Percentiles rank a stretch among this genome's conserved stretches.
Evolutionary conservation across 805 yeast species (phyloP).

Genomic region (Schwanniomyces pseudopolymorphus): DNA sequence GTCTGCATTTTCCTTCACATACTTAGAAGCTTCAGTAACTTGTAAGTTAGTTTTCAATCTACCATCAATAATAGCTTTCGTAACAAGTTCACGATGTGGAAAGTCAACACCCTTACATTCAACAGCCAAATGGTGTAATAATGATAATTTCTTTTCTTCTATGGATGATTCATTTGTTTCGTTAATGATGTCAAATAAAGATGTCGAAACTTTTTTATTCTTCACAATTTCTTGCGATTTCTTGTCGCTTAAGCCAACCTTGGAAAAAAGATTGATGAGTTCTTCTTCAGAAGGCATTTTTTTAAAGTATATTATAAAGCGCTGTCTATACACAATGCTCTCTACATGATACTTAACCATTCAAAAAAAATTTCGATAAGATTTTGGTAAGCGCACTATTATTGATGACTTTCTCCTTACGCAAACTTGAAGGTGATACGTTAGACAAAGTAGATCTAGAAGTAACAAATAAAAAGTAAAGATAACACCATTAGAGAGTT

Average conservation of each 20-base stretch:
- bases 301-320: neutral
- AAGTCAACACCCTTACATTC: constrained; percentile 60
- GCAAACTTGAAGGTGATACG: neutral
- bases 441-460: too few species aligned
- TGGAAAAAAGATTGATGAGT: constrained; percentile 34
- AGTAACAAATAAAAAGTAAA: too few species aligned
- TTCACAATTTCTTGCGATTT: constrained; percentile 79
- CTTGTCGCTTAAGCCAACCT: constrained; percentile 67
- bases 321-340: neutral
- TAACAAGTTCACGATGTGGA: constrained; percentile 50
- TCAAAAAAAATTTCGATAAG: neutral
- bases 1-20: constrained; percentile 53
- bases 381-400: neutral
- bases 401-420: neutral
- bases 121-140: constrained; percentile 77
- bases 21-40: constrained; percentile 77
- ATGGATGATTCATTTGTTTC: constrained; percentile 32
- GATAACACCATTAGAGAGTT: too few species aligned
- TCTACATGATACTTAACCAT: neutral
- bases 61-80: constrained; percentile 62
- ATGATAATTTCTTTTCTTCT: constrained; percentile 60
- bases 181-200: constrained; percentile 63
- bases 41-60: constrained; percentile 69
- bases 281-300: constrained; percentile 26
- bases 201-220: constrained; percentile 78